Evolutionary conservation across 805 yeast species (phyloP), one percentile per base, ranked within the genome.

Genomic region (Lipomyces oligophaga): DNA sequence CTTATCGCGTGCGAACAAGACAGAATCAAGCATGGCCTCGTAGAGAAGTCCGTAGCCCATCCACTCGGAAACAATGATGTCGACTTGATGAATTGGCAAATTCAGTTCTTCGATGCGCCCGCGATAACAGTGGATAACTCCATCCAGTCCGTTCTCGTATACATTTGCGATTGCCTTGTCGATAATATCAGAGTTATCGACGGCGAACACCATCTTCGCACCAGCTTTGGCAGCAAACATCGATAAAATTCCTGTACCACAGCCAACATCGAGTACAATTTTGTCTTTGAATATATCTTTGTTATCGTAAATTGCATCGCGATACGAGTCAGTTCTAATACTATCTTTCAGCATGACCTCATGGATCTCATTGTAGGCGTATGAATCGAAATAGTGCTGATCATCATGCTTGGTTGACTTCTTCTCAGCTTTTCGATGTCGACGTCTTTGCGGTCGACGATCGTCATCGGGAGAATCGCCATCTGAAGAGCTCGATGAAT

Each of bases 151-250:
- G 63, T 93, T 93, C 54, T 85, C 70, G 25, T 78, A 79, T 33
- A 86, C 84, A 54, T 93, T 86, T 65, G 89, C 79, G 62, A 78
- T 79, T n/a, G 98, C 99, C 88, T 87, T 88, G 55, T 82, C 94
- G 59, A 94, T 93, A 66, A 93, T 93, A 65, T 85, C 85, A 20
- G 96, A 87, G 89, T 89, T 88, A 69, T 93, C 99, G 45, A 93
- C 97, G 39, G 95, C 95, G 67, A 88, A 83, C 43, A 93, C 98
- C 64, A 88, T 97, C 67, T 88, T 87, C 54, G 98, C 98, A 57
- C 98, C 99, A n/a, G 97, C 95, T 63, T 82, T 83, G 41, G 90
- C 96, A 15, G 97, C 97, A 74, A 93, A 93, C 96, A 93, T 86
- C 21, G 97, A 89, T 54, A 93, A 71, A 58, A 93, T 88, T 59